These are phyloP conservation scores for Styphnolobium japonicum DNA, from an alignment of 306 rosid species.

Conservation along the genomic window DNA sequence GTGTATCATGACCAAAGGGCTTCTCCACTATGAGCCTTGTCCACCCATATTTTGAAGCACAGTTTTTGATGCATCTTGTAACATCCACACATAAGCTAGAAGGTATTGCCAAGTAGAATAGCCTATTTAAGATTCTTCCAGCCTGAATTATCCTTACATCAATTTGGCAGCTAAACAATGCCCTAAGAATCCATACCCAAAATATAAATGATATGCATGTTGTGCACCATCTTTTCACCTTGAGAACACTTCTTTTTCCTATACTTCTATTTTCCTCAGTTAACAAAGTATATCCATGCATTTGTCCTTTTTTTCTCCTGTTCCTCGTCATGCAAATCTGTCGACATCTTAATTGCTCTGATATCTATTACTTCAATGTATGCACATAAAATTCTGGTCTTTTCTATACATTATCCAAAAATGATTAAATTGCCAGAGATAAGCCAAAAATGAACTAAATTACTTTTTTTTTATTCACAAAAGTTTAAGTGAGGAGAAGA, in stretches of 20 bases:
- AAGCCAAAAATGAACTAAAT: not conserved
- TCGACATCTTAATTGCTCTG: not conserved
- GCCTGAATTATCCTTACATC: conserved; percentile 9
- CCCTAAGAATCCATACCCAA: not conserved
- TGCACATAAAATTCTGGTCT: not conserved
- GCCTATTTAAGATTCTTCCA: conserved; percentile 48
- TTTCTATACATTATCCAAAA: no score
- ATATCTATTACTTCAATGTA: not conserved
- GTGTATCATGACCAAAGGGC: conserved; percentile 61
- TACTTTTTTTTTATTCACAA: no score
- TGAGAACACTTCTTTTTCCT: not conserved
- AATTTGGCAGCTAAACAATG: not conserved
- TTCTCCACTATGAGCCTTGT: conserved; percentile 70
- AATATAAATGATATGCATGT: not conserved
- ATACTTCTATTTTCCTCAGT: not conserved
- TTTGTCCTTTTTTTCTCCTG: not conserved
- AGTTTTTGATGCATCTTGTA: conserved; percentile 50
- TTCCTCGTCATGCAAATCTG: not conserved
- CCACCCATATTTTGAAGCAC: conserved; percentile 61
- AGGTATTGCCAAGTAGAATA: conserved; percentile 61
- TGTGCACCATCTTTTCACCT: not conserved
- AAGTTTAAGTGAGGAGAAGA: no score
- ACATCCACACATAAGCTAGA: conserved; percentile 59
- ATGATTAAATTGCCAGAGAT: not conserved
- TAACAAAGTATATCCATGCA: not conserved